Evolutionary conservation across 352 stramenopile species (phyloP).

Genomic region (Globisporangium viniferum): DNA sequence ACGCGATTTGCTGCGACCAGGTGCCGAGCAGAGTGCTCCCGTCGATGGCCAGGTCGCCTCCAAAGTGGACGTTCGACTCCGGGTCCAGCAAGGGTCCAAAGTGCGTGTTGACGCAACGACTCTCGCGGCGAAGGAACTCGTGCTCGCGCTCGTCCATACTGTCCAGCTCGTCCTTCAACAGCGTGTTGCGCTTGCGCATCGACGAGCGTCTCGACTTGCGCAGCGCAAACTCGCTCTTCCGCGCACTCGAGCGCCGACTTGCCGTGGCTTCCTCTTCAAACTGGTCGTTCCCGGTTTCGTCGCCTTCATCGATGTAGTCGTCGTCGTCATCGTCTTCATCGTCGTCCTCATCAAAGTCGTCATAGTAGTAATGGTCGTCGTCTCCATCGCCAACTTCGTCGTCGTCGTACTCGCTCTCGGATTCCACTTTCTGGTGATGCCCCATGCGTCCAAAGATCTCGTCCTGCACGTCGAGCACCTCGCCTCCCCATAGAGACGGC

Average conservation of each 20-base stretch:
- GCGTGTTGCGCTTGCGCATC: conserved; percentile 18
- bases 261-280: conserved; percentile 28
- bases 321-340: conserved; percentile 37
- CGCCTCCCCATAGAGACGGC: conserved; percentile 66
- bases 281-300: conserved; percentile 17
- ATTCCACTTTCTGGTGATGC: conserved; percentile 31
- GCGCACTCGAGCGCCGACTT: not conserved
- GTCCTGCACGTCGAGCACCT: conserved; percentile 59
- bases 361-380: conserved; percentile 20
- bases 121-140: conserved; percentile 59
- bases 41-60: conserved; percentile 51
- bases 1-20: conserved; percentile 59
- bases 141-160: conserved; percentile 65
- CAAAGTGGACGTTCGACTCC: conserved; percentile 60
- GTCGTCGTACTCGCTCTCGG: conserved; percentile 52
- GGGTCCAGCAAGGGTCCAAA: conserved; percentile 70
- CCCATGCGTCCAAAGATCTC: conserved; percentile 48
- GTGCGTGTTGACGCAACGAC: conserved; percentile 50
- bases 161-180: conserved; percentile 57
- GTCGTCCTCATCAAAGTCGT: conserved; percentile 24
- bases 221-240: conserved; percentile 14
- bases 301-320: conserved; percentile 25
- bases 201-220: conserved; percentile 17
- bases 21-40: conserved; percentile 61
- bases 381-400: conserved; percentile 31